Base-by-base conservation (phyloP, 495 filamentous ascomycete species). In the Glarea lozoyensis region DNA sequence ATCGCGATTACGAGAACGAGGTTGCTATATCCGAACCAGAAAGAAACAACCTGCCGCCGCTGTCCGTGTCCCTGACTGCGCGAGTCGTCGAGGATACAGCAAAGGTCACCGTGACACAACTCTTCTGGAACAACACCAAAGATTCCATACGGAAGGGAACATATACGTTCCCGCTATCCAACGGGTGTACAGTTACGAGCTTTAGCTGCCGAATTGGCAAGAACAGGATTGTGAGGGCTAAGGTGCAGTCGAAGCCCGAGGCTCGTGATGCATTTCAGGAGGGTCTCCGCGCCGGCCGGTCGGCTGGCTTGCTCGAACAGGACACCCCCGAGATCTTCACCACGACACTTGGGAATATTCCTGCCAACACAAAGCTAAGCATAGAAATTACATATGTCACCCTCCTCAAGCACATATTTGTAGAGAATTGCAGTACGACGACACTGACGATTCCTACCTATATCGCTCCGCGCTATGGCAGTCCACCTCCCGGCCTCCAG, bases 151-250 rank as follows among this genome's bases (percentile, higher is more conserved):
- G 49, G 3, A 59, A 76, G 46, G 64, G 64, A 15, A 60, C 49
- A n/a, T 79, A 80, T 42, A 61, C 60, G 5, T 78, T 80, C 50
- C 75, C 73, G 3, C 56, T 78, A 4, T 76, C 72, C 47, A 69
- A 75, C 45, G 68, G 66, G 12, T 66, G 70, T 10, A 70, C 67
- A 32, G 67, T 79, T 9, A 67, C 68, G 2, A 58, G 50, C n/a
- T 78, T 78, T 43, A 66, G 52, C 4, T 73, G 69, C 37, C 52
- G 52, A 4, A 50, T 78, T 19, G 53, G 59, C 32, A 3, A 29
- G 10, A 36, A 40, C 6, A 47, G 47, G 18, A 23, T 47, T 10
- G 59, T 78, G 15, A 54, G 54, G 3, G 66, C 72, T 7, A 40
- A 66, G n/a, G 70, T 76, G 21, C 69, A 73, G 40, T 59, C 72